These are phyloP conservation scores for Tremella fuciformis DNA, from an alignment of 768 basidiomycete genomes.

Conservation along the genomic window DNA sequence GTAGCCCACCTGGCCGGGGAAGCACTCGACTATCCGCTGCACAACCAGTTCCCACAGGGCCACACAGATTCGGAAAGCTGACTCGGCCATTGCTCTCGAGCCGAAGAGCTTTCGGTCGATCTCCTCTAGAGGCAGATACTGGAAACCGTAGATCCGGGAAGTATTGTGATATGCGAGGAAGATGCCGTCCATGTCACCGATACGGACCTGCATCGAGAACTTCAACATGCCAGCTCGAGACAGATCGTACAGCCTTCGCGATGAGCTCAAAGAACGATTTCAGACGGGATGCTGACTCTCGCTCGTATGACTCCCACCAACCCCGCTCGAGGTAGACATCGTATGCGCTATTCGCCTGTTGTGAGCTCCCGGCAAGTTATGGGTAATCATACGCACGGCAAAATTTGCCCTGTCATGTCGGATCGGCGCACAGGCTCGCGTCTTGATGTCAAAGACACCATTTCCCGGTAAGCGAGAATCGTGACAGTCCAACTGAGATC, in stretches of 20 bases:
- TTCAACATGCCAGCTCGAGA: conserved; percentile 91
- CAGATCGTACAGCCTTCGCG: conserved; percentile 64
- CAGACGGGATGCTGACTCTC: conserved; percentile 56
- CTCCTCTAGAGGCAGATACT: conserved; percentile 80
- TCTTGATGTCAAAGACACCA: conserved; percentile 95
- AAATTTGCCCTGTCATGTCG: conserved; percentile 82
- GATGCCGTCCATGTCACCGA: conserved; percentile 95
- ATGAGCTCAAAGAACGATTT: background rate
- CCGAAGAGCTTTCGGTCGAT: conserved; percentile 84
- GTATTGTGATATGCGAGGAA: conserved; percentile 64
- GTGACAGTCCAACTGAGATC: conserved; percentile 88
- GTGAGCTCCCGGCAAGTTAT: conserved; percentile 1
- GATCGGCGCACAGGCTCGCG: conserved; percentile 78
- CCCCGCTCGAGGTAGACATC: conserved; percentile 67
- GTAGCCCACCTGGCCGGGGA: conserved; percentile 64
- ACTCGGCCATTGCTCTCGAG: conserved; percentile 60
- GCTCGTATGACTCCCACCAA: conserved; percentile 73
- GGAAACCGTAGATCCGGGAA: conserved; percentile 82
- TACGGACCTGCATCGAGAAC: conserved; percentile 93
- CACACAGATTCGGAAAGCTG: conserved; percentile 73
- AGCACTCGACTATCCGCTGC: conserved; percentile 60
- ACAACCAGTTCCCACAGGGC: conserved; percentile 66
- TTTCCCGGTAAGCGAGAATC: conserved; percentile 78
- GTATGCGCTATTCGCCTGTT: conserved; percentile 75
- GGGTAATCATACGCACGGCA: conserved; percentile 55